Evolutionary conservation across 2,329 filamentous ascomycete genomes (phyloP).

Genomic region (Exophiala sp.): DNA sequence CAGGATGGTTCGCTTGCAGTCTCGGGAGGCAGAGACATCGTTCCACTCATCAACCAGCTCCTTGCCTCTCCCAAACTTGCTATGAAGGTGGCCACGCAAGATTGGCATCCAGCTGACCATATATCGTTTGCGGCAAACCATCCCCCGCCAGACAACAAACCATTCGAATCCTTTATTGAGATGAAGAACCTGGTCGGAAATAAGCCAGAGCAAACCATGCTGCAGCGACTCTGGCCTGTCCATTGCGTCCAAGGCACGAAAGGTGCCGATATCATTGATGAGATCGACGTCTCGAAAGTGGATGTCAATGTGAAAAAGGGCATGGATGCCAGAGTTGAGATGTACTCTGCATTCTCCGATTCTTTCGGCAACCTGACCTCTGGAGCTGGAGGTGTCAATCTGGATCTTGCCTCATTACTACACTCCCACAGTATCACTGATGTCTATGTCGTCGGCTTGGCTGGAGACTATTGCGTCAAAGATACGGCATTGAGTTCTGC

Average conservation of each 20-base stretch:
- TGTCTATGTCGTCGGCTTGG: slow-evolving; percentile 80
- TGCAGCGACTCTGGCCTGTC: slow-evolving; percentile 73
- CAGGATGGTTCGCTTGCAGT: slow-evolving; percentile 83
- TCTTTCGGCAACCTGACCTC: slow-evolving; percentile 55
- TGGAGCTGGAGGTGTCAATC: slow-evolving; percentile 38
- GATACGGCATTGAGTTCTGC: slow-evolving; percentile 71
- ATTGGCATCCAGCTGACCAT: slow-evolving; percentile 79
- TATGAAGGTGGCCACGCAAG: slow-evolving; percentile 77
- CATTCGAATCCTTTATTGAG: slow-evolving; percentile 60
- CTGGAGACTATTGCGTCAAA: slow-evolving; percentile 84
- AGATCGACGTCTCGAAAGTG: slow-evolving; percentile 57
- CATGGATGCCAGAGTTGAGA: slow-evolving; percentile 66
- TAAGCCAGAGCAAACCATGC: slow-evolving; percentile 44
- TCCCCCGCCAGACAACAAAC: slow-evolving; percentile 51
- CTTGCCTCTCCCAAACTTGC: slow-evolving; percentile 61
- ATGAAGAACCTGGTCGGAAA: slow-evolving; percentile 47
- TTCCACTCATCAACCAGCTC: slow-evolving; percentile 66
- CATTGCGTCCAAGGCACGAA: slow-evolving; percentile 75
- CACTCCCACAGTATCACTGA: slow-evolving; percentile 58
- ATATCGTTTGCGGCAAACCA: slow-evolving; percentile 87
- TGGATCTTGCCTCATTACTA: slow-evolving; percentile 57
- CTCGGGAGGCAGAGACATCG: slow-evolving; percentile 63
- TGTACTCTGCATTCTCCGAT: slow-evolving; percentile 89
- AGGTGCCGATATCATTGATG: slow-evolving; percentile 68
- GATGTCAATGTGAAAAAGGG: slow-evolving; percentile 73